These are phyloP conservation scores for Gastrodia elata DNA, from an alignment of 106 monocot species.

Conservation along the genomic window DNA sequence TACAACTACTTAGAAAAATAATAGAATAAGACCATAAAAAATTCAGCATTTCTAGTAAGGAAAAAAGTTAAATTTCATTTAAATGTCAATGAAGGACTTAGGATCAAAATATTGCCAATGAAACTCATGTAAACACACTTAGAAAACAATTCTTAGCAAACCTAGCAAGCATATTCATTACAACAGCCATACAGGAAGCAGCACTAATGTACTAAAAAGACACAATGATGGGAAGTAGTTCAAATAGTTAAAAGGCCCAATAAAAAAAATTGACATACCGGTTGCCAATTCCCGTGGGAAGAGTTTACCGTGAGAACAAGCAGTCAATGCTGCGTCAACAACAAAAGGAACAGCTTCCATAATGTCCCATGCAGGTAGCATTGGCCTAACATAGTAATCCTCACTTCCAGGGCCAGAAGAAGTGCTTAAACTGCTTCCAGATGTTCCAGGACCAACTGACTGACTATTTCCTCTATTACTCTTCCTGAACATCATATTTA, in stretches of 20 bases:
- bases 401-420: slow-evolving; percentile 65
- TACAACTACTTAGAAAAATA: not conserved
- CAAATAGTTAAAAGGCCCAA: not conserved
- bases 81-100: not conserved
- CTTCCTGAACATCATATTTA: slow-evolving; percentile 93
- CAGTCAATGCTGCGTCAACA: slow-evolving; percentile 91
- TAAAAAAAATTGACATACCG: slow-evolving; percentile 36
- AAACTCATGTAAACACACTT: too few relatives aligned
- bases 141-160: not conserved
- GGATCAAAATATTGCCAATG: not conserved
- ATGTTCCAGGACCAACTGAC: slow-evolving; percentile 36
- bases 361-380: slow-evolving; percentile 93
- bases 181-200: not conserved
- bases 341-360: slow-evolving; percentile 99
- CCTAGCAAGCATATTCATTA: not conserved
- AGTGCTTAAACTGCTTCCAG: slow-evolving; percentile 73
- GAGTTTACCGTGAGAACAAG: slow-evolving; percentile 84
- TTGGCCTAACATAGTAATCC: slow-evolving; percentile 47
- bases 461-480: slow-evolving; percentile 52
- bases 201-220: not conserved
- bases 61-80: not conserved
- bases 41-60: too few relatives aligned
- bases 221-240: not conserved
- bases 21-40: not conserved
- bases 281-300: slow-evolving; percentile 93